Conservation (phyloP, 163 green algal genomes). For the Picocystis sp. region DNA sequence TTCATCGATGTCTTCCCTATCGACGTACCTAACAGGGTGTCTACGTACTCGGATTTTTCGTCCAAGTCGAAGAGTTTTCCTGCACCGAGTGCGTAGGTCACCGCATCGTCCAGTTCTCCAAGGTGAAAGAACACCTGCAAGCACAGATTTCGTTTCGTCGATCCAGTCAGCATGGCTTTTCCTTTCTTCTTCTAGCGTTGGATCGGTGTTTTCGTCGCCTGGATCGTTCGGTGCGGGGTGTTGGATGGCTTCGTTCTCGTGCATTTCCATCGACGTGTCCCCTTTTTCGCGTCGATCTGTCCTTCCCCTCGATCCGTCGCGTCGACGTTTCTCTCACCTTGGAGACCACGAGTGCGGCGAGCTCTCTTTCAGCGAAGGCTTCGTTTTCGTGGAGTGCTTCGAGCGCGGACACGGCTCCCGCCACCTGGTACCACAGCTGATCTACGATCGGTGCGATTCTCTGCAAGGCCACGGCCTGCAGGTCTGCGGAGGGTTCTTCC, state of each 20-base stretch:
- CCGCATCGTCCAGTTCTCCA: conserved; percentile 81
- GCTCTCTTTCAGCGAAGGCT: conserved; percentile 65
- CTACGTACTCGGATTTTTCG: conserved; percentile 77
- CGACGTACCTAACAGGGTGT: conserved; percentile 75
- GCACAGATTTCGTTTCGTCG: neutral
- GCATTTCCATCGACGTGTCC: neutral
- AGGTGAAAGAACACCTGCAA: conserved; percentile 91
- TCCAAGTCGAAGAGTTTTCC: conserved; percentile 77
- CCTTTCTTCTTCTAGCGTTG: no score
- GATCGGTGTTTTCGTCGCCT: neutral
- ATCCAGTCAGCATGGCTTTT: no score
- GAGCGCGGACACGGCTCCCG: conserved; percentile 55
- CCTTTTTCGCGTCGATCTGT: no score
- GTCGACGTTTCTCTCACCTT: conserved; percentile 49
- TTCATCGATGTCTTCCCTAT: neutral
- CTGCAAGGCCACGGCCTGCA: conserved; percentile 78
- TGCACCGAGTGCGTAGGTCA: conserved; percentile 87
- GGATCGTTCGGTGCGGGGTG: neutral
- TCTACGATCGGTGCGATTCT: conserved; percentile 2
- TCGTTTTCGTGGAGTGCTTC: conserved; percentile 94
- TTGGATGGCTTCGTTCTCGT: neutral
- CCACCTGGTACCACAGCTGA: conserved; percentile 54
- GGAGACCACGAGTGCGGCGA: conserved; percentile 84
- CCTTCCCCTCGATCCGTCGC: conserved; percentile 47
- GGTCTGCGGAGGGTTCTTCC: conserved; percentile 60